Percentiles rank a stretch among this genome's conserved stretches.
Conservation (phyloP, 352 stramenopile species). For the Phytophthora parvispora region DNA sequence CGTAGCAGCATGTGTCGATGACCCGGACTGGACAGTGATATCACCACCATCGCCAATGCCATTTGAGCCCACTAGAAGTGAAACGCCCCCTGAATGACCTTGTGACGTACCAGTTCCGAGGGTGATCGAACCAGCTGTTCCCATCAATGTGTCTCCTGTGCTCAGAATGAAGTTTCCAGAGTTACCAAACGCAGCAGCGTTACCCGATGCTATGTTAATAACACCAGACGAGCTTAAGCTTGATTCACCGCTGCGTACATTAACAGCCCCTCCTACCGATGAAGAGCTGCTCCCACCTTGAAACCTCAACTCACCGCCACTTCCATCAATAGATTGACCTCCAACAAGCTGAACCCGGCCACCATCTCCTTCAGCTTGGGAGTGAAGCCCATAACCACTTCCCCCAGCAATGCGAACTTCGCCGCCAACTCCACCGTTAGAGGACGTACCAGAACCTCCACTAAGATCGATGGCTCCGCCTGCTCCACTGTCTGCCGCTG, state of each 20-base stretch:
- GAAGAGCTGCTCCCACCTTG: conserved; percentile 48
- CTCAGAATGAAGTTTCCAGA: conserved; percentile 48
- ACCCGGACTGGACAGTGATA: conserved; percentile 61
- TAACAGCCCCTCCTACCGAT: conserved; percentile 52
- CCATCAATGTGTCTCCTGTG: conserved; percentile 50
- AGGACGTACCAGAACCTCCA: conserved; percentile 54
- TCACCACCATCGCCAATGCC: conserved; percentile 57
- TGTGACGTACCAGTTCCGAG: conserved; percentile 59
- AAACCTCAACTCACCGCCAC: conserved; percentile 44
- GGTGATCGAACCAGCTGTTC: conserved; percentile 48
- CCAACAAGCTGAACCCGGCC: conserved; percentile 42
- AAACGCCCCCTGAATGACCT: conserved; percentile 47
- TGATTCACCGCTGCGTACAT: conserved; percentile 53
- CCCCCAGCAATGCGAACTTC: conserved; percentile 51
- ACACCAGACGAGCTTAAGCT: conserved; percentile 53
- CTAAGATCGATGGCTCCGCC: conserved; percentile 47
- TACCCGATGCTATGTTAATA: conserved; percentile 48
- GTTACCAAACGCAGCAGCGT: conserved; percentile 46
- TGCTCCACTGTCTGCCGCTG: conserved; percentile 30
- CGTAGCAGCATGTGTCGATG: conserved; percentile 53
- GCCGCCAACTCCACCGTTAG: conserved; percentile 60
- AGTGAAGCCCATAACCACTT: conserved; percentile 42
- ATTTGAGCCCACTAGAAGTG: conserved; percentile 51
- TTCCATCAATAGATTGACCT: conserved; percentile 51
- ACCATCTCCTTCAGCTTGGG: conserved; percentile 43